Conservation (phyloP, 1,284 basidiomycete species). For the Bondarzewia mesenterica region DNA sequence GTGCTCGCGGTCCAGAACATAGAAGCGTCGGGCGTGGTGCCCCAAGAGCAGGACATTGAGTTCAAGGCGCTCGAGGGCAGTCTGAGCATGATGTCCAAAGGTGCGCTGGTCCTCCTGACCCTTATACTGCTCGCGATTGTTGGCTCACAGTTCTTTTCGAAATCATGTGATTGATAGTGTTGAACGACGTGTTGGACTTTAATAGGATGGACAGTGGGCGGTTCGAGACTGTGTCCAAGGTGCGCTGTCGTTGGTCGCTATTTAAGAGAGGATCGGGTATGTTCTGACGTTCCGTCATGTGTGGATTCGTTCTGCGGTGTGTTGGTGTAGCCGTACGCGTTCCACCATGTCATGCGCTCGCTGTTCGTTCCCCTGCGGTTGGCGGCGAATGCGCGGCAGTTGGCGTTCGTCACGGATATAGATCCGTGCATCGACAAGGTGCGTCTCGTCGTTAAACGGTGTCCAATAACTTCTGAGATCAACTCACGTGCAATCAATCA, state of each 20-base stretch:
- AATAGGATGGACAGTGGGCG: conserved; percentile 74
- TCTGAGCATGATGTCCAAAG: conserved; percentile 87
- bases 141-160: neutral
- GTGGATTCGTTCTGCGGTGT: neutral
- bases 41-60: conserved; percentile 66
- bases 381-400: conserved; percentile 63
- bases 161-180: conserved; percentile 36
- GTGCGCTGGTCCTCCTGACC: conserved; percentile 21
- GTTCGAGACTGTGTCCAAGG: conserved; percentile 64
- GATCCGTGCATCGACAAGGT: conserved; percentile 72
- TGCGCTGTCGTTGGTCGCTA: conserved; percentile 13
- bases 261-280: neutral
- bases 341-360: conserved; percentile 78
- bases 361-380: conserved; percentile 72
- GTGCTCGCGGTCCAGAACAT: conserved; percentile 88
- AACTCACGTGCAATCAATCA: too few relatives aligned
- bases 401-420: conserved; percentile 62
- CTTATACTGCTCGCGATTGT: neutral
- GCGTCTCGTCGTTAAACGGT: conserved; percentile 13
- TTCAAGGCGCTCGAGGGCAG: conserved; percentile 77
- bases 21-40: conserved; percentile 61
- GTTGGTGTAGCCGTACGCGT: conserved; percentile 57
- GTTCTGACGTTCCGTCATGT: neutral
- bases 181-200: conserved; percentile 85
- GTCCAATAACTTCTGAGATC: too few relatives aligned